Percentiles rank a stretch among this genome's conserved stretches.
These are phyloP conservation scores for Mycosarcoma mackinlayi DNA, from an alignment of 1,284 basidiomycete genomes.

Conservation along the genomic window DNA sequence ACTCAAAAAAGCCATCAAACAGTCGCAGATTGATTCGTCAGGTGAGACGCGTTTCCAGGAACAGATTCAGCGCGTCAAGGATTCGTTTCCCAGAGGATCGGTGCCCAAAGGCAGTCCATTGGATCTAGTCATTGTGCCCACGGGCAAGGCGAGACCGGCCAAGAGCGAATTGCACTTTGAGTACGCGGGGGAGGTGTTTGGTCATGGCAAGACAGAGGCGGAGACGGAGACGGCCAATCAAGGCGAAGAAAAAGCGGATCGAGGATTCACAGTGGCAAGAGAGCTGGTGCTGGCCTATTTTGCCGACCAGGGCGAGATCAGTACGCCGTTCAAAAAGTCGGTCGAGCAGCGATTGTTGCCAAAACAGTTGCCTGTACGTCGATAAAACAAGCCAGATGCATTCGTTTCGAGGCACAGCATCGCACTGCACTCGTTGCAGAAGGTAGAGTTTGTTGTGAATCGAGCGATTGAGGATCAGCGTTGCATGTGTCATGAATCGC, in stretches of 20 bases:
- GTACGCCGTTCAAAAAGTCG: constrained; percentile 41
- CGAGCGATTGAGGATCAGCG: too few relatives aligned
- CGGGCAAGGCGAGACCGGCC: neutral
- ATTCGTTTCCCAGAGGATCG: constrained; percentile 70
- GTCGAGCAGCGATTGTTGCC: constrained; percentile 29
- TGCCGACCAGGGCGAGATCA: constrained; percentile 58
- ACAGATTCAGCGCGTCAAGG: constrained; percentile 69
- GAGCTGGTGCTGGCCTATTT: constrained; percentile 64
- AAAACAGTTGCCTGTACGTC: neutral
- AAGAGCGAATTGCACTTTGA: constrained; percentile 37
- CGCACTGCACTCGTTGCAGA: too few relatives aligned
- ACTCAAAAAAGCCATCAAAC: constrained; percentile 71
- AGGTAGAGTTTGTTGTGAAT: too few relatives aligned
- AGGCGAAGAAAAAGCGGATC: too few relatives aligned
- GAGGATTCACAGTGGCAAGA: constrained; percentile 43
- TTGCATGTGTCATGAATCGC: too few relatives aligned
- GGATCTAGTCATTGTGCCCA: constrained; percentile 63
- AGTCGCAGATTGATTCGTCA: constrained; percentile 7
- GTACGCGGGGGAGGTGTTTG: constrained; percentile 50
- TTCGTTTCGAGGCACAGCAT: too few relatives aligned
- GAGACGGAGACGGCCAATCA: too few relatives aligned
- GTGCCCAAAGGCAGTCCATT: constrained; percentile 71
- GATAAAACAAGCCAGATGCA: neutral
- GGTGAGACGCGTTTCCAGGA: constrained; percentile 57
- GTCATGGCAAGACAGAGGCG: constrained; percentile 17